Conservation (phyloP, 2,329 filamentous ascomycete genomes). For the Diaporthe citrichinensis region DNA sequence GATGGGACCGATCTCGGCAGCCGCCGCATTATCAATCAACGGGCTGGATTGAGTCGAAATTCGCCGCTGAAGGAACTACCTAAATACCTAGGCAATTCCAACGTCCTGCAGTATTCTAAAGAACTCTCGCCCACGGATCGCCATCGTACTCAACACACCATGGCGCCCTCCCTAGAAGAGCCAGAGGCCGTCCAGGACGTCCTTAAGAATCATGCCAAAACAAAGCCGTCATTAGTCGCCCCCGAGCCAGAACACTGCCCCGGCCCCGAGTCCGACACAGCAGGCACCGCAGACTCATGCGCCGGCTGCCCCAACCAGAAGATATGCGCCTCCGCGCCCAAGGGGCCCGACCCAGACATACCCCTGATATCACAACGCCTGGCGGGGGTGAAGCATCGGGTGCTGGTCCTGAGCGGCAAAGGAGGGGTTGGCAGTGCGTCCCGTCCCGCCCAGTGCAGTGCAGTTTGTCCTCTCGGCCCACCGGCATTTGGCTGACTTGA, state of each 20-base stretch:
- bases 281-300: slow-evolving; percentile 84
- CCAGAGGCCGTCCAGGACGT: slow-evolving; percentile 77
- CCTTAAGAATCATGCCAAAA: slow-evolving; percentile 81
- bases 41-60: slow-evolving; percentile 2
- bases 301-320: slow-evolving; percentile 95
- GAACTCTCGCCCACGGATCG: not conserved
- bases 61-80: slow-evolving; percentile 1
- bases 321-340: slow-evolving; percentile 94
- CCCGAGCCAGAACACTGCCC: slow-evolving; percentile 98
- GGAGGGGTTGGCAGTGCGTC: slow-evolving; percentile 84
- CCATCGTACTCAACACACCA: slow-evolving; percentile 52
- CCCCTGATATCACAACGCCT: slow-evolving; percentile 88
- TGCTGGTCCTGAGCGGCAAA: slow-evolving; percentile 93
- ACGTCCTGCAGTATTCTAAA: not conserved
- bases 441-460: not conserved
- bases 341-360: slow-evolving; percentile 95
- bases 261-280: slow-evolving; percentile 83
- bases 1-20: slow-evolving; percentile 39
- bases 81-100: not conserved
- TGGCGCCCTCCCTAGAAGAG: slow-evolving; percentile 87
- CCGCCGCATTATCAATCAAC: slow-evolving; percentile 41
- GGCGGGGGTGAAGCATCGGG: slow-evolving; percentile 87
- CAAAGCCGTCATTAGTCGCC: slow-evolving; percentile 87
- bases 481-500: slow-evolving; percentile 14
- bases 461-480: not conserved